Base-by-base conservation (phyloP, 352 stramenopile genomes). In the Vaucheria bursata region DNA sequence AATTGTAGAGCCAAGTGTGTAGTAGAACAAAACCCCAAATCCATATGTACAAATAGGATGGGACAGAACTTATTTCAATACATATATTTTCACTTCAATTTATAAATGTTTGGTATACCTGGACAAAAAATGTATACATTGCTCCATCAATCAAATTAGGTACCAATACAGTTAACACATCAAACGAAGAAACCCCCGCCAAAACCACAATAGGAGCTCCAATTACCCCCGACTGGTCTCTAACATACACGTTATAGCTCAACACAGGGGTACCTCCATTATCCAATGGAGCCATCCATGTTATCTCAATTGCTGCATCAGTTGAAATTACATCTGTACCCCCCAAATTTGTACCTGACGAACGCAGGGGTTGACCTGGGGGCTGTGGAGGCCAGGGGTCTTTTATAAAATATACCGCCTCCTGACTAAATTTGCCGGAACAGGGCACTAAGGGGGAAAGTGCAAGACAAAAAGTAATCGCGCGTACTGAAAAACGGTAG, bases 401-500 rank as follows among this genome's bases (percentile, higher is more conserved):
- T n/a, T 93, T 88, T 8, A 97, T 93, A 0, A 88, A 91, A 80
- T 95, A 97, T 53, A 93, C 88, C 18, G 90, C 85, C 0, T 92
- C 86, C 37, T 80, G 80, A 40, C 91, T 97, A 75, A 97, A 97
- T 12, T 85, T 82, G 0, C 92, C 92, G 72, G 91, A 91, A 80
- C 93, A 97, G 4, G 91, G 87, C 34, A 64, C 71, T 0, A 68
- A 52, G 59, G 79, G 67, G 18, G 86, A 78, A 32, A 87, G 85
- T 37, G 85, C 88, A 0, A 81, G 36, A 80, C 93, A 98, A 71
- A 97, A 96, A 81, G 97, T 98, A 37, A 97, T 85, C 2, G 94
- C 94, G 35, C 93, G 90, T 1, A 96, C 92, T 80, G 94, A 91
- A 81, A 98, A 97, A 31, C 88, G 83, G 84, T 98, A 98, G 72